A percentile compares a stretch with the other conserved stretches of the same genome.
phyloP scores from a whole-genome alignment of 2,329 filamentous ascomycete genomes.

The Daldinia eschscholtzii region DNA sequence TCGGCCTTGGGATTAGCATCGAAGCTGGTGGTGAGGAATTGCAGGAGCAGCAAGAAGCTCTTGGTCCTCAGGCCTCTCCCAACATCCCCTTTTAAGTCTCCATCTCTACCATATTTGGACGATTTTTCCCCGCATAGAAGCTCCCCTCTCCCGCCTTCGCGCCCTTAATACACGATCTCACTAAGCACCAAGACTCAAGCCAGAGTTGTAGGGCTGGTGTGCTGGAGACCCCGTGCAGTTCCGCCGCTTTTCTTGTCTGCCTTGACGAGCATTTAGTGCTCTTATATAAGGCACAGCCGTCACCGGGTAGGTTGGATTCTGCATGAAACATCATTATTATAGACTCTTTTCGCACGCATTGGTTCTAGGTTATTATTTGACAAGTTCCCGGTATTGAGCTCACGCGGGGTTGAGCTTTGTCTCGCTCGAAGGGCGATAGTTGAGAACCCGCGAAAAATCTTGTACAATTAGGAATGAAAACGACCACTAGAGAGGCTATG shows the following conservation, averaged over 20 bases:
- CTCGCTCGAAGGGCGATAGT: constrained; percentile 20
- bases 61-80: constrained; percentile 65
- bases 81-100: constrained; percentile 74
- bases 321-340: constrained; percentile 38
- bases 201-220: constrained; percentile 21
- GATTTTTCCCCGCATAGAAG: constrained; percentile 39
- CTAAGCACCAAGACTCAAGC: constrained; percentile 16
- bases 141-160: constrained; percentile 45
- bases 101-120: constrained; percentile 36
- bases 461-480: constrained; percentile 38
- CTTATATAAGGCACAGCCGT: constrained; percentile 26
- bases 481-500: constrained; percentile 34
- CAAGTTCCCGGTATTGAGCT: constrained; percentile 27
- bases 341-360: constrained; percentile 39
- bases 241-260: constrained; percentile 25
- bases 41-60: constrained; percentile 82
- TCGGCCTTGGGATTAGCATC: constrained; percentile 93
- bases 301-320: constrained; percentile 24
- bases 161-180: constrained; percentile 34
- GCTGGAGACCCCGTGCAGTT: constrained; percentile 29
- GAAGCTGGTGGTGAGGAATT: constrained; percentile 87
- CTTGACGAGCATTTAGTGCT: constrained; percentile 31
- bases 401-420: constrained; percentile 28
- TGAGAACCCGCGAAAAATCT: constrained; percentile 31
- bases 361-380: constrained; percentile 24